Percentiles rank a stretch among this genome's conserved stretches.
phyloP scores from a whole-genome alignment of 2,329 filamentous ascomycete species.

The Fusarium multiceps region DNA sequence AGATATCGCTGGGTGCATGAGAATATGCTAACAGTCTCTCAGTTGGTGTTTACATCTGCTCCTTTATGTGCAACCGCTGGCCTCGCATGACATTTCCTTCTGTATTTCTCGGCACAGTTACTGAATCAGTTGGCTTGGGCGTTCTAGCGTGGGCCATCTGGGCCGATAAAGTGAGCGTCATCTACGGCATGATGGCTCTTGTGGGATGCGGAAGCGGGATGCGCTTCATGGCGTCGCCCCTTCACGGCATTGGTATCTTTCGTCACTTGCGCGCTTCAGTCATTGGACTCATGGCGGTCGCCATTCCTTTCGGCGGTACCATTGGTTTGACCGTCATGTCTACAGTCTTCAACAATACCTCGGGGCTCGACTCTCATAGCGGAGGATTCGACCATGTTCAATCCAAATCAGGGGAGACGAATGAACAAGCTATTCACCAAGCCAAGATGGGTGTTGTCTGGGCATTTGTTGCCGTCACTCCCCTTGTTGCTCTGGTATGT shows the following conservation, averaged over 20 bases:
- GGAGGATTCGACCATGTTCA: conserved; percentile 43
- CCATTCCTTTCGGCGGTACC: conserved; percentile 72
- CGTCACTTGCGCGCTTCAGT: conserved; percentile 67
- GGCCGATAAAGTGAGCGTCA: conserved; percentile 57
- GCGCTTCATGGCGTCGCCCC: conserved; percentile 71
- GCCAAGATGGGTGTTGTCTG: conserved; percentile 69
- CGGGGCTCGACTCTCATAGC: conserved; percentile 43
- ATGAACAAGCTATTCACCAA: conserved; percentile 39
- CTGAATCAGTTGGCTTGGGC: conserved; percentile 68
- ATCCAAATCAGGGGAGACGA: conserved; percentile 13
- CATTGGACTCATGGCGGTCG: conserved; percentile 69
- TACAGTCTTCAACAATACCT: conserved; percentile 73
- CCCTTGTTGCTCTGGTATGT: conserved; percentile 63
- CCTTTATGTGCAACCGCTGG: conserved; percentile 69
- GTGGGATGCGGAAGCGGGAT: conserved; percentile 71
- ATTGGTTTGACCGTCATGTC: conserved; percentile 75
- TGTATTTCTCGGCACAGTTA: conserved; percentile 65
- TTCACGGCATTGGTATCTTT: conserved; percentile 73
- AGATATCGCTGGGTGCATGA: neutral
- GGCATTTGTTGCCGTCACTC: conserved; percentile 71
- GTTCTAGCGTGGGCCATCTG: conserved; percentile 68
- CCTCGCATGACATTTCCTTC: conserved; percentile 71
- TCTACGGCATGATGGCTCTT: conserved; percentile 75
- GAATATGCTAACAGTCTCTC: neutral
- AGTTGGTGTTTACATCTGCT: conserved; percentile 67